Evolutionary conservation across 2,329 filamentous ascomycete genomes (phyloP).

Genomic region (Venturia nashicola): DNA sequence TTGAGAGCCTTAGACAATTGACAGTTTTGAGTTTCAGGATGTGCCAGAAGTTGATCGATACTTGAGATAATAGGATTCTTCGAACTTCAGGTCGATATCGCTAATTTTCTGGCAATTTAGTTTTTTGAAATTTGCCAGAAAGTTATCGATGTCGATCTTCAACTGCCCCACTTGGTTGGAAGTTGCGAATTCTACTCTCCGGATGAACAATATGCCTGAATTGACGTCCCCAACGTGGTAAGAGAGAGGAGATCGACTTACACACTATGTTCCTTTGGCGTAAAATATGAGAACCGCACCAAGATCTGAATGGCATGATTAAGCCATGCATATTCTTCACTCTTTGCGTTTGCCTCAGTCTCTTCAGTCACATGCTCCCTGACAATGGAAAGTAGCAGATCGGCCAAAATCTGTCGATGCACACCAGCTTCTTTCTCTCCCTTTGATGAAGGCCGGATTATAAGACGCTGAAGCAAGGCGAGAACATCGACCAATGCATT

Average conservation of each 20-base stretch:
- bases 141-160: not conserved
- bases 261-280: conserved; percentile 17
- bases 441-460: conserved; percentile 31
- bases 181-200: not conserved
- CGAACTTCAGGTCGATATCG: not conserved
- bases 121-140: not conserved
- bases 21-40: not conserved
- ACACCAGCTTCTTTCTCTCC: conserved; percentile 34
- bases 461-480: conserved; percentile 35
- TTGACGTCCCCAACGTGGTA: no score
- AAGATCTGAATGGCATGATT: conserved; percentile 33
- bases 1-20: not conserved
- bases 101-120: not conserved
- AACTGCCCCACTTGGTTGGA: no score
- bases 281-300: conserved; percentile 39
- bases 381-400: conserved; percentile 39
- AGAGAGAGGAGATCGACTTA: not conserved
- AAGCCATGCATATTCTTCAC: conserved; percentile 29
- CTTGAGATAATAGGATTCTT: not conserved
- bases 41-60: not conserved
- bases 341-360: conserved; percentile 18
- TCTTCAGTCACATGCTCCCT: conserved; percentile 24
- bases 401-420: conserved; percentile 37
- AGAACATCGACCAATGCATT: conserved; percentile 40
- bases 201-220: not conserved